phyloP scores from a whole-genome alignment of 1,284 basidiomycete species.

The Boletus calvinii region DNA sequence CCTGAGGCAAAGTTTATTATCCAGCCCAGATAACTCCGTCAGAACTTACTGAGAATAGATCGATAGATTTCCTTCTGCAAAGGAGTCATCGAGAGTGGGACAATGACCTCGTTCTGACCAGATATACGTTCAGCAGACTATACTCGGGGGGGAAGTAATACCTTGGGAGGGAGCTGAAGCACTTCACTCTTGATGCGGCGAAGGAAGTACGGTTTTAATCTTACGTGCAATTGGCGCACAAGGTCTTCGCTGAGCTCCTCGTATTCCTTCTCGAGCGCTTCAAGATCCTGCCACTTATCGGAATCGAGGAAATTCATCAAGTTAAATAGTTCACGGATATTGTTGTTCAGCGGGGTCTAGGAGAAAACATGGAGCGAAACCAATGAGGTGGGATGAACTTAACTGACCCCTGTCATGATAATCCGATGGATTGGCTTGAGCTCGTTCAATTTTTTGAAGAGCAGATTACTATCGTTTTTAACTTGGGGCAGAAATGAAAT shows the following conservation, averaged over 20 bases:
- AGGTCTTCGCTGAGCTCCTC: conserved; percentile 77
- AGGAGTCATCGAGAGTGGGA: conserved; percentile 87
- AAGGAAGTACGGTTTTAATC: conserved; percentile 88
- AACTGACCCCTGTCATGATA: conserved; percentile 81
- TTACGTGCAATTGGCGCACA: conserved; percentile 74
- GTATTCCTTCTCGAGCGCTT: conserved; percentile 67
- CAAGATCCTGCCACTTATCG: conserved; percentile 70
- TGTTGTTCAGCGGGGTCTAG: conserved; percentile 95
- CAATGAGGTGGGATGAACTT: conserved; percentile 18
- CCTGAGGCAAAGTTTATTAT: conserved; percentile 40
- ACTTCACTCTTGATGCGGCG: conserved; percentile 93
- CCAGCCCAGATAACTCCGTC: not conserved
- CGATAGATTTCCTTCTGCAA: conserved; percentile 91
- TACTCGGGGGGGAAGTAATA: conserved; percentile 30
- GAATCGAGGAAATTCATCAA: conserved; percentile 92
- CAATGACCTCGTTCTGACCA: conserved; percentile 79
- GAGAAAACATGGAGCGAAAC: conserved; percentile 5
- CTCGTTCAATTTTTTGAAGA: conserved; percentile 83
- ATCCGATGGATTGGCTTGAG: conserved; percentile 80
- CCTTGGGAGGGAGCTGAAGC: conserved; percentile 89
- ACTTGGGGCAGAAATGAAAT: conserved; percentile 45
- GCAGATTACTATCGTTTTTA: conserved; percentile 75
- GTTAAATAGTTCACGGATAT: conserved; percentile 92
- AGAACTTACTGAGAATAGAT: conserved; percentile 64
- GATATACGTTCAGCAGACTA: conserved; percentile 11